Evolutionary conservation across 495 filamentous ascomycete genomes (phyloP).

Genomic region (Aspergillus mulundensis): DNA sequence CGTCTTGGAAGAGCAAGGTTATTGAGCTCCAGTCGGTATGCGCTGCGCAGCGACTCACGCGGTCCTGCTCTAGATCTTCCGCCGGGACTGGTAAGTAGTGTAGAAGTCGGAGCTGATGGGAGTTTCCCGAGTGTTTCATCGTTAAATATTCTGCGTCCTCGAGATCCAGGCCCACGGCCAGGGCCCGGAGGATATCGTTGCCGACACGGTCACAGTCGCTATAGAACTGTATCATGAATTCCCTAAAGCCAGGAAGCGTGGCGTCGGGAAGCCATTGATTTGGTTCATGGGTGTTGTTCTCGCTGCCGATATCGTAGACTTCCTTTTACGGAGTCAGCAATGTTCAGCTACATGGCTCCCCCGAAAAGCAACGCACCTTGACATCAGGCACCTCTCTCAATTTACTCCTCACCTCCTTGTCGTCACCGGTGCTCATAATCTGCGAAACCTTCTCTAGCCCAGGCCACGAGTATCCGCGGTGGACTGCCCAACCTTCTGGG

Average conservation of each 20-base stretch:
- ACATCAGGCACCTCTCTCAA: slow-evolving; percentile 35
- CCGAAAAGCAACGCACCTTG: slow-evolving; percentile 30
- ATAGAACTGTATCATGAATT: slow-evolving; percentile 56
- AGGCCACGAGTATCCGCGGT: slow-evolving; percentile 64
- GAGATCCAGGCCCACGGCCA: slow-evolving; percentile 48
- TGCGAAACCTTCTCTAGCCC: slow-evolving; percentile 65
- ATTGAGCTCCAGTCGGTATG: slow-evolving; percentile 52
- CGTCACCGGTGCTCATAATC: slow-evolving; percentile 43
- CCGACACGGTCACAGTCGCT: slow-evolving; percentile 44
- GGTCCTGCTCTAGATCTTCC: slow-evolving; percentile 38
- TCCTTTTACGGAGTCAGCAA: slow-evolving; percentile 40
- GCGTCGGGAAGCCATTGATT: slow-evolving; percentile 64
- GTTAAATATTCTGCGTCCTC: slow-evolving; percentile 50
- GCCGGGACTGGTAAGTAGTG: slow-evolving; percentile 61
- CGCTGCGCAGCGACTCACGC: slow-evolving; percentile 50
- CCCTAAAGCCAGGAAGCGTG: slow-evolving; percentile 54
- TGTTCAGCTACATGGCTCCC: too few species aligned
- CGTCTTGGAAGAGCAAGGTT: slow-evolving; percentile 50
- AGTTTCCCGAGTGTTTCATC: slow-evolving; percentile 50
- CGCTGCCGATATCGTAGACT: slow-evolving; percentile 64
- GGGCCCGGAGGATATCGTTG: slow-evolving; percentile 47
- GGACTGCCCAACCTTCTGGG: slow-evolving; percentile 51
- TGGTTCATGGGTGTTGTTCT: slow-evolving; percentile 49
- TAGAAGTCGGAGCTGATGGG: slow-evolving; percentile 61
- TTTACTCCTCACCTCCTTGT: slow-evolving; percentile 29